Conservation (phyloP, 106 monocot genomes). For the Triglochin maritima region DNA sequence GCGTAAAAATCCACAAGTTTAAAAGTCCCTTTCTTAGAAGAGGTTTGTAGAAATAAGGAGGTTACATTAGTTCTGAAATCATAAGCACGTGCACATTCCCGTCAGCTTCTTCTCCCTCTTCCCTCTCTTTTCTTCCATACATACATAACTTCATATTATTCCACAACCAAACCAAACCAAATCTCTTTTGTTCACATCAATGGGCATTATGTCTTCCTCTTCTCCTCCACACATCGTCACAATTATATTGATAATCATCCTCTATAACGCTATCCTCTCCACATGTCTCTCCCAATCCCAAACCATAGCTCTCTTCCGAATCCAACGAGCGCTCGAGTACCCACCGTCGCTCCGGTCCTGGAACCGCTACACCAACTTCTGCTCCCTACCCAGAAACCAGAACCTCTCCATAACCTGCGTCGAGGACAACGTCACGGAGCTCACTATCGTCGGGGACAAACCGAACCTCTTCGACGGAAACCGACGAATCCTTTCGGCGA, state of each 20-base stretch:
- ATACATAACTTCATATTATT: no score
- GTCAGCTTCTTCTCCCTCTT: background rate
- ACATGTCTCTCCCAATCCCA: slow-evolving; percentile 1
- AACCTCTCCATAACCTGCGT: slow-evolving; percentile 50
- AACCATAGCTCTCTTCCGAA: background rate
- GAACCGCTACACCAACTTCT: slow-evolving; percentile 26
- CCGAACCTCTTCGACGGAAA: slow-evolving; percentile 13
- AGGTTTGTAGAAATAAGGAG: no score
- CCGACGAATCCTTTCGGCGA: slow-evolving; percentile 22
- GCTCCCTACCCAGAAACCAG: slow-evolving; percentile 43
- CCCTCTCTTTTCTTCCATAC: no score
- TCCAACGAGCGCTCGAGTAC: slow-evolving; percentile 39
- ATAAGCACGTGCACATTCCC: background rate
- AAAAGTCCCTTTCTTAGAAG: no score
- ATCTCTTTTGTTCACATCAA: no score
- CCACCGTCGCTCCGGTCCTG: slow-evolving; percentile 30
- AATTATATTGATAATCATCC: no score
- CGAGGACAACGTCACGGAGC: slow-evolving; percentile 28
- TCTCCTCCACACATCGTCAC: no score
- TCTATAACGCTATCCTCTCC: no score
- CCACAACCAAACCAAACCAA: no score
- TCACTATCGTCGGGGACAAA: slow-evolving; percentile 35
- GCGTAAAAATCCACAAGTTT: no score
- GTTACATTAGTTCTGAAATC: no score
- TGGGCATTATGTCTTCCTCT: no score